phyloP scores from a whole-genome alignment of 2,329 filamentous ascomycete species.

The Ophiostoma piceae region DNA sequence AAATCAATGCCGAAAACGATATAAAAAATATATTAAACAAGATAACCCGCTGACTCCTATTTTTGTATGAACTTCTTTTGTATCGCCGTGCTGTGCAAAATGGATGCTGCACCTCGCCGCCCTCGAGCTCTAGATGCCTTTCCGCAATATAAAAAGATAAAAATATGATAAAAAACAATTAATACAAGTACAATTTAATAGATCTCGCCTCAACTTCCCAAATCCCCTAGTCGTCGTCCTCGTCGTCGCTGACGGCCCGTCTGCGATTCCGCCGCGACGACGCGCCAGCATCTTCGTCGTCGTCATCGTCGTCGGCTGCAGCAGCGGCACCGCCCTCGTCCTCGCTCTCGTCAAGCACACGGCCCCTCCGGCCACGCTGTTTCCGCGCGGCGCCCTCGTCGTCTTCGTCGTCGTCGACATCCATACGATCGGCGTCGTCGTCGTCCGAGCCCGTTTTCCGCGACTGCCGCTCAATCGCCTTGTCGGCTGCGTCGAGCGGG shows the following conservation, averaged over 20 bases:
- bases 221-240: constrained; percentile 22
- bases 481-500: constrained; percentile 30
- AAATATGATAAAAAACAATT: background rate
- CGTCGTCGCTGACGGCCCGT: constrained; percentile 23
- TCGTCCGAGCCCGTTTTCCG: constrained; percentile 31
- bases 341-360: constrained; percentile 32
- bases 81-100: background rate
- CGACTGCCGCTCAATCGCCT: constrained; percentile 37
- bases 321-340: constrained; percentile 26
- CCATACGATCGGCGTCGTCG: constrained; percentile 41
- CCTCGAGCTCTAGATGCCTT: background rate
- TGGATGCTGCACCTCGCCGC: background rate
- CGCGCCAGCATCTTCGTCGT: constrained; percentile 17
- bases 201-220: background rate
- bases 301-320: constrained; percentile 18
- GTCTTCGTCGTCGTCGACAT: constrained; percentile 41
- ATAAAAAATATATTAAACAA: background rate
- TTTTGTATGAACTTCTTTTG: background rate
- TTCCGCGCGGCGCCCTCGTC: constrained; percentile 3
- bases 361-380: constrained; percentile 22
- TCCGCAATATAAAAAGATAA: background rate
- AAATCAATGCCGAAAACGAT: background rate
- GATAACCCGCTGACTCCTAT: background rate
- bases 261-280: constrained; percentile 20
- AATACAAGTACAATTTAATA: constrained; percentile 7